Conservation (phyloP, 1,284 basidiomycete species). For the Marasmius tenuissimus region DNA sequence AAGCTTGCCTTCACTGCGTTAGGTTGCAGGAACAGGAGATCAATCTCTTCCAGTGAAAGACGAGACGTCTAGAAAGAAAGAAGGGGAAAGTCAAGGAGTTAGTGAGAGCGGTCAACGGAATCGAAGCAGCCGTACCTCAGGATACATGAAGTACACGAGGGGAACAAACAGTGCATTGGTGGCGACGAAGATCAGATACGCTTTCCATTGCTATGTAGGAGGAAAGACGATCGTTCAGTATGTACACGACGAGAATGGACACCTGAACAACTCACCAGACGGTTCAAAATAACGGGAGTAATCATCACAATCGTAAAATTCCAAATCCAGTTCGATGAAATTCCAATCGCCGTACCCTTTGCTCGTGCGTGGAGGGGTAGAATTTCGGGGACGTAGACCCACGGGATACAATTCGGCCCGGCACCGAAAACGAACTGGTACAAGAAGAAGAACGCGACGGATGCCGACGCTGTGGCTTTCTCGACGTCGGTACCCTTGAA, state of each 20-base stretch:
- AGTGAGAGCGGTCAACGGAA: neutral
- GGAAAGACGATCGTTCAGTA: neutral
- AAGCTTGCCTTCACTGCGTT: neutral
- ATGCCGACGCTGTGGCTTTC: constrained; percentile 2
- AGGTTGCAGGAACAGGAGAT: constrained; percentile 3
- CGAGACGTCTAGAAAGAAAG: neutral
- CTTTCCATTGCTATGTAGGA: constrained; percentile 6
- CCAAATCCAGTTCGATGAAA: constrained; percentile 11
- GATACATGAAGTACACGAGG: constrained; percentile 7
- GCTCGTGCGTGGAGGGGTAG: constrained; percentile 6
- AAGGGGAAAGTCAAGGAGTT: neutral
- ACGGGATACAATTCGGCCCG: constrained; percentile 10
- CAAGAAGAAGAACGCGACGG: constrained; percentile 9
- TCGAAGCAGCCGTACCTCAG: neutral
- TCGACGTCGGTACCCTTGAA: constrained; percentile 7
- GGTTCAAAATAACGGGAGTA: constrained; percentile 6
- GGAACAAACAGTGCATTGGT: constrained; percentile 6
- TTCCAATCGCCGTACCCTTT: constrained; percentile 9
- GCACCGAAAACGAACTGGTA: constrained; percentile 8
- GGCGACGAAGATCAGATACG: constrained; percentile 4
- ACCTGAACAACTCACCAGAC: neutral
- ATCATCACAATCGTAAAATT: constrained; percentile 11
- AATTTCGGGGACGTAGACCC: constrained; percentile 11
- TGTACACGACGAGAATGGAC: neutral
- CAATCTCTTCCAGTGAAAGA: constrained; percentile 6